A percentile compares a stretch with the other conserved stretches of the same genome.
These are phyloP conservation scores for Phialocephala subalpina DNA, from an alignment of 2,329 filamentous ascomycete species.

Conservation along the genomic window DNA sequence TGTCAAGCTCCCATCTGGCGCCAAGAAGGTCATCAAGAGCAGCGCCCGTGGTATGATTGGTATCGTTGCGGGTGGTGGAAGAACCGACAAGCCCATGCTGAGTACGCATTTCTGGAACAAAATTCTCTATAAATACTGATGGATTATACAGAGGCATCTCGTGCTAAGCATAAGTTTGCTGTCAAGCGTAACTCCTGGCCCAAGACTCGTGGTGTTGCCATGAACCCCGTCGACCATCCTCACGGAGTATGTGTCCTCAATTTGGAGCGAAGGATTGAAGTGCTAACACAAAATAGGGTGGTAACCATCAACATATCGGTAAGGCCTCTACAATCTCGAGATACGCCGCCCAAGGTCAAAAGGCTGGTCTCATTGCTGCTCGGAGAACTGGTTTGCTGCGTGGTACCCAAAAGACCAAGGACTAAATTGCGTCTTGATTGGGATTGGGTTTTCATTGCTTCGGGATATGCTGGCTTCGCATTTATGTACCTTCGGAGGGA, in stretches of 20 bases:
- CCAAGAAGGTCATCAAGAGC: slow-evolving; percentile 98
- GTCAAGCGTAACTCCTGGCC: slow-evolving; percentile 99
- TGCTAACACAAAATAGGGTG: slow-evolving; percentile 62
- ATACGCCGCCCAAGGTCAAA: slow-evolving; percentile 98
- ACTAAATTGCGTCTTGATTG: slow-evolving; percentile 60
- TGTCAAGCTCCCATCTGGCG: slow-evolving; percentile 98
- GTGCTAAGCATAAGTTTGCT: slow-evolving; percentile 99
- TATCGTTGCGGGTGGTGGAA: slow-evolving; percentile 98
- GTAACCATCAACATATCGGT: slow-evolving; percentile 98
- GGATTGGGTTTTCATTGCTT: slow-evolving; percentile 42
- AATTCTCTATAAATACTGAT: slow-evolving; percentile 50
- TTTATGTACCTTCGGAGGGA: slow-evolving; percentile 45
- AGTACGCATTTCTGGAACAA: slow-evolving; percentile 62
- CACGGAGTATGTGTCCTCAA: slow-evolving; percentile 69
- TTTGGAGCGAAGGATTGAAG: slow-evolving; percentile 21
- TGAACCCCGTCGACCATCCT: slow-evolving; percentile 99
- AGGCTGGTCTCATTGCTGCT: slow-evolving; percentile 99
- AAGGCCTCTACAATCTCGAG: slow-evolving; percentile 99
- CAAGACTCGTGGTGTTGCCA: slow-evolving; percentile 99
- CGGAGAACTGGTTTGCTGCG: slow-evolving; percentile 99
- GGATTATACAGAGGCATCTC: slow-evolving; percentile 82
- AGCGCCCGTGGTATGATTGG: slow-evolving; percentile 97
- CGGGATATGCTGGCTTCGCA: slow-evolving; percentile 44
- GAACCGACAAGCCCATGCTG: slow-evolving; percentile 99
- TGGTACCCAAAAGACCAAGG: slow-evolving; percentile 99